Conservation (phyloP, 345 rosid species). For the Eutrema yunnanense region DNA sequence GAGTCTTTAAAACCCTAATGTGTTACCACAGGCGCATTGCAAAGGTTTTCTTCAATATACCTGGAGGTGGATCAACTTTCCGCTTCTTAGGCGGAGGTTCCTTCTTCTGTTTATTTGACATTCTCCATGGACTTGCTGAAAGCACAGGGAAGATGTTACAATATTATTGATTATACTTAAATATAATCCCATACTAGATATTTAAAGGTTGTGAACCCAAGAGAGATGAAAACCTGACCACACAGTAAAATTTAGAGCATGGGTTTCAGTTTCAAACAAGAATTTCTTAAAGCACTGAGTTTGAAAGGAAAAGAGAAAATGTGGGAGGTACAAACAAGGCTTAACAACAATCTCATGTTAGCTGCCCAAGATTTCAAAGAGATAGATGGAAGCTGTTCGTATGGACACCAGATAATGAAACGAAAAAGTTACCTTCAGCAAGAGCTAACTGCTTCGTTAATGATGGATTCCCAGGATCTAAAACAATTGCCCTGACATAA, state of each 20-base stretch:
- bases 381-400: neutral
- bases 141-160: constrained; percentile 22
- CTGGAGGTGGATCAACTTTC: constrained; percentile 74
- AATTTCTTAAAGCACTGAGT: constrained; percentile 2
- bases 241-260: constrained; percentile 12
- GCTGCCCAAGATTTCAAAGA: neutral
- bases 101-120: constrained; percentile 53
- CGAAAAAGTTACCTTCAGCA: constrained; percentile 62
- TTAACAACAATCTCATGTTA: constrained; percentile 1
- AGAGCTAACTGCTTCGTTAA: constrained; percentile 68
- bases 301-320: constrained; percentile 3
- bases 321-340: constrained; percentile 5
- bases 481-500: constrained; percentile 72
- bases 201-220: constrained; percentile 2
- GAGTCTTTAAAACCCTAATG: constrained; percentile 16
- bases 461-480: constrained; percentile 80
- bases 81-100: constrained; percentile 75
- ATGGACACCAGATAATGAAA: neutral
- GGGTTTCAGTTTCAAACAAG: constrained; percentile 14
- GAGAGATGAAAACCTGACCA: constrained; percentile 9
- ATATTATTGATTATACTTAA: neutral
- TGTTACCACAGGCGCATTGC: constrained; percentile 6
- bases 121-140: constrained; percentile 76
- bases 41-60: constrained; percentile 33
- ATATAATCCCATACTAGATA: neutral